Evolutionary conservation across 345 rosid species (phyloP), one percentile per base, ranked within the genome.

Genomic region (Durio zibethinus): DNA sequence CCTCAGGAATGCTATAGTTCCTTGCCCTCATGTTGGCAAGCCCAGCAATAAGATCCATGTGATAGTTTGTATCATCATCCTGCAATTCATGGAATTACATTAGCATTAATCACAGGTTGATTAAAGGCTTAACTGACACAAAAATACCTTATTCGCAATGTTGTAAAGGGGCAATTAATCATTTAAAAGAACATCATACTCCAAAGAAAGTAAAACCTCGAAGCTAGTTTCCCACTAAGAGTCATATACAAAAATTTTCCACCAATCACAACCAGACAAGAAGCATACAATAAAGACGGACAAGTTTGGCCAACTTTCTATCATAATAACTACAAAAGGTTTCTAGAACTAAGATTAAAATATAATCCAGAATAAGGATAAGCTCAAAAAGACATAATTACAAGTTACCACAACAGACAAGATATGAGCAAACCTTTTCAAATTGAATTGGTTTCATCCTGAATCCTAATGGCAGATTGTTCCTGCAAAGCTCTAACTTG

Each of bases 11-110:
- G 78, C 91, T 82, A 81, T 97, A 97, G 87, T 95, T 95, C 79
- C 97, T 92, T 52, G 99, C 99, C 85, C 99, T 93, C 99, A 95
- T 95, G 89, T 95, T 95, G 42, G 99, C 99, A 42, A 95, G 92
- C 64, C 88, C 99, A 62, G 98, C 94, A 54, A 95, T 97, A 84
- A 92, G 56, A 84, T 97, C 99, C 98, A 94, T 92, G 85, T 97
- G 99, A 80, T 90, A 94, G 86, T 97, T 97, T 53, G 97, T 88
- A 77, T 97, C 97, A 71, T 97, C 99, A 76, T 97, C 99, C 99
- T 97, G 86, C 76, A 77, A 50, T 10, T 18, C 77, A 15, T 72
- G 35, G 36, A 57, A 61, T 40, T 70, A 61, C 35, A 23, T 42
- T 42, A 67, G 16, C 33, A 42, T 45, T 40, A 33, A 29, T 27